Evolutionary conservation across 1,284 basidiomycete species (phyloP), one percentile per base, ranked within the genome.

Genomic region (Microbotryum intermedium): DNA sequence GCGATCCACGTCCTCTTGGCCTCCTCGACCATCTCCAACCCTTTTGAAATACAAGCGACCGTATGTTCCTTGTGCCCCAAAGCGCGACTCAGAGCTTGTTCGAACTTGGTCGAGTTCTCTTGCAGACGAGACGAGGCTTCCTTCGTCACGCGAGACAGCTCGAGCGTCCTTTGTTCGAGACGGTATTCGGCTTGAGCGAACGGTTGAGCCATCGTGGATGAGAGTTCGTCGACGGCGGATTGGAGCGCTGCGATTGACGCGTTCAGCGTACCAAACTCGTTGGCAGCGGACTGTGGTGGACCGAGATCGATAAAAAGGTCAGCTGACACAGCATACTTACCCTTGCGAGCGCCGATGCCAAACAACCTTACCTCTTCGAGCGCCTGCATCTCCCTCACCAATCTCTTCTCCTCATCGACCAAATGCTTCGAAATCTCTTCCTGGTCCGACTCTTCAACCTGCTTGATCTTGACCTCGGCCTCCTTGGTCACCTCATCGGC

Each of bases 301-400:
- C 23, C 4, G 18, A 48, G 42, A 25, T 18, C 20, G 25, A n/a
- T 13, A 8, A 11, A 9, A 47, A 6, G 3, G 21, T 43, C 42
- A 9, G 13, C 20, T 13, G 28, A 13, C 7, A 29, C 9, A 6
- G 26, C 10, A 42, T 23, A 49, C 10, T 30, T 30, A 30, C 29
- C 29, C 29, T 6, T 5, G 29, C 10, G n/a, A 6, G 29, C 29
- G 29, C 29, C 29, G 44, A 20, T n/a, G 2, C 13, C 26, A 10
- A 21, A 30, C 2, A 16, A 18, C 51, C 63, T 57, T 49, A 70
- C 69, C 57, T 70, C 67, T 57, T 70, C 50, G 1, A 69, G n/a
- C 34, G 55, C 57, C 58, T 71, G 68, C 50, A 64, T 61, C 1
- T 65, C 45, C 49, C 48, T 44, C 18, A 61, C 47, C n/a, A 57